Evolutionary conservation across 129 eudicot genomes (phyloP).

Genomic region (Helichrysum umbraculigerum): DNA sequence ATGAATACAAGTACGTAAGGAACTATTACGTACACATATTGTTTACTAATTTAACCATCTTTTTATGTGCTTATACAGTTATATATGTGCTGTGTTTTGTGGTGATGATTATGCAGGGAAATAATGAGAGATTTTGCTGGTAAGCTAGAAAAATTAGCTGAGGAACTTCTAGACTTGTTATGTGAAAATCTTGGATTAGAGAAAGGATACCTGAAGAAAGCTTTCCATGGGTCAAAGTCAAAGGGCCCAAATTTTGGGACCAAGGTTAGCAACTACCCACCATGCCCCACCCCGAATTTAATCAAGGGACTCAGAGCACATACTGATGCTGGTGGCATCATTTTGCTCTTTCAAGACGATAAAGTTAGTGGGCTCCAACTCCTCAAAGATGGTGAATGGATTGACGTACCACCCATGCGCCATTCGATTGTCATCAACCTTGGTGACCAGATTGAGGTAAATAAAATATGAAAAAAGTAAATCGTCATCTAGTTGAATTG

Average conservation of each 20-base stretch:
- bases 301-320: constrained; percentile 75
- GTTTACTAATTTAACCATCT: background rate
- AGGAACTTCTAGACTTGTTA: constrained; percentile 55
- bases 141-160: constrained; percentile 51
- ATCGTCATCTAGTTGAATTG: background rate
- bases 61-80: background rate
- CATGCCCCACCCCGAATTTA: constrained; percentile 62
- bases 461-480: background rate
- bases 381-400: constrained; percentile 62
- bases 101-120: constrained; percentile 38
- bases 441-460: constrained; percentile 69
- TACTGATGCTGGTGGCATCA: constrained; percentile 26
- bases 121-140: constrained; percentile 56
- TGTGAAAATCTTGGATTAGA: constrained; percentile 67
- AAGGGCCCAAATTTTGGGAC: constrained; percentile 69
- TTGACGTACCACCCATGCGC: constrained; percentile 66
- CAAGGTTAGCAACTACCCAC: constrained; percentile 73
- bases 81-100: background rate
- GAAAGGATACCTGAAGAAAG: constrained; percentile 58
- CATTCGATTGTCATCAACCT: constrained; percentile 69
- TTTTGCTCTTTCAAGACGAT: background rate
- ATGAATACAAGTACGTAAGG: constrained; percentile 41
- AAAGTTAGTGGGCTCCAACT: constrained; percentile 24
- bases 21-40: background rate
- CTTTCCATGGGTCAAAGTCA: constrained; percentile 51